Conservation (phyloP, 139 green algal genomes). For the Picochlorum sp. region DNA sequence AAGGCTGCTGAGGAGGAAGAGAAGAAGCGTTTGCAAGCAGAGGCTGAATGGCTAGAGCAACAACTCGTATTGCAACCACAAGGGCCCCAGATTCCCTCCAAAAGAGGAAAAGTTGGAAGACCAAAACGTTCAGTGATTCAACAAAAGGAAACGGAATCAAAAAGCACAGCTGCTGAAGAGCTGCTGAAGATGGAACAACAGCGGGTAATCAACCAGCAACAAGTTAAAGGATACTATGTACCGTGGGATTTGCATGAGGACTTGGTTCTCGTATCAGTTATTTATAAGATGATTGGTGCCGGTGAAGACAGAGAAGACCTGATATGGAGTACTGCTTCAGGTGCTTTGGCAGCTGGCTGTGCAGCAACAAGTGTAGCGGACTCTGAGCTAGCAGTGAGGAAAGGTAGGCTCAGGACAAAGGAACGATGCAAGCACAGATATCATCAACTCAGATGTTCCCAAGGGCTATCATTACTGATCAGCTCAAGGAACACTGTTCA, state of each 20-base stretch:
- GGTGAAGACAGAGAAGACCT: neutral
- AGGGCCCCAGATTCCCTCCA: neutral
- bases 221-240: neutral
- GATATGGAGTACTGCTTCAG: conserved; percentile 14
- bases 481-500: no score
- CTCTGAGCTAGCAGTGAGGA: neutral
- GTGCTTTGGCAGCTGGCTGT: conserved; percentile 20
- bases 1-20: conserved; percentile 11
- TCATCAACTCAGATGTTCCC: conserved; percentile 4
- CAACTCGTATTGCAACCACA: neutral
- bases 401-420: neutral
- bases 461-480: no score
- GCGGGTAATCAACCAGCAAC: neutral
- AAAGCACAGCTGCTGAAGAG: neutral
- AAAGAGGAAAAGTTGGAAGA: neutral
- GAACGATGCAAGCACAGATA: conserved; percentile 5
- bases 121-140: neutral
- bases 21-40: neutral
- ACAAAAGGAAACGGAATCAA: neutral
- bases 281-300: neutral
- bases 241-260: neutral
- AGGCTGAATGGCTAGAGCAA: neutral
- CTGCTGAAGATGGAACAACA: no score
- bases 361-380: neutral
- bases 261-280: conserved; percentile 12